A percentile compares a stretch with the other conserved stretches of the same genome.
phyloP scores from a whole-genome alignment of 768 basidiomycete species.

The Coprinellus aureogranulatus region DNA sequence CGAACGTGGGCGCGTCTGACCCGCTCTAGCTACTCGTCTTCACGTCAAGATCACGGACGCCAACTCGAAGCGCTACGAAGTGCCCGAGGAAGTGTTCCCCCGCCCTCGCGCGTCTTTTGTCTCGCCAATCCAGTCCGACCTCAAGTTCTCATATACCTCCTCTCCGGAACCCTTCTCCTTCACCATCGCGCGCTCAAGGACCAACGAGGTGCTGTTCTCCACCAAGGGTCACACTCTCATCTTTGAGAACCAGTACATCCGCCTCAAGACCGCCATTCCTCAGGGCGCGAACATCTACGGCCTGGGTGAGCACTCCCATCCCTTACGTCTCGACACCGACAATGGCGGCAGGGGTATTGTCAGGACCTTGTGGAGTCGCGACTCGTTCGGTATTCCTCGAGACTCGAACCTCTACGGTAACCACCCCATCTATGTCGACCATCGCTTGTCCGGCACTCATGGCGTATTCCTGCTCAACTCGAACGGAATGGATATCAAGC shows the following conservation, averaged over 20 bases:
- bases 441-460: slow-evolving; percentile 63
- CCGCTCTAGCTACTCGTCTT: slow-evolving; percentile 47
- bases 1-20: too few relatives aligned
- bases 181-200: slow-evolving; percentile 47
- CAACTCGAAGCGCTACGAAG: slow-evolving; percentile 51
- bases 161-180: slow-evolving; percentile 65
- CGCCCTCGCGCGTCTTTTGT: slow-evolving; percentile 40
- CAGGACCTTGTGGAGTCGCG: slow-evolving; percentile 62
- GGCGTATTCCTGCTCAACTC: slow-evolving; percentile 69
- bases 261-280: slow-evolving; percentile 64
- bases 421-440: slow-evolving; percentile 73
- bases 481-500: slow-evolving; percentile 77
- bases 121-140: slow-evolving; percentile 33
- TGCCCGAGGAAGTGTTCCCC: slow-evolving; percentile 61
- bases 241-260: slow-evolving; percentile 75
- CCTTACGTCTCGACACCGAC: slow-evolving; percentile 54
- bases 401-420: slow-evolving; percentile 70
- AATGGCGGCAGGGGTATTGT: slow-evolving; percentile 34
- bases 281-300: slow-evolving; percentile 70
- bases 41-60: slow-evolving; percentile 64
- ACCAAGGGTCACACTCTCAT: slow-evolving; percentile 62
- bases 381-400: slow-evolving; percentile 55
- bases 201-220: slow-evolving; percentile 57
- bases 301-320: slow-evolving; percentile 69
- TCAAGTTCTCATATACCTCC: slow-evolving; percentile 58